These are phyloP conservation scores for Boletales sp. DNA, from an alignment of 768 basidiomycete genomes.

Conservation along the genomic window DNA sequence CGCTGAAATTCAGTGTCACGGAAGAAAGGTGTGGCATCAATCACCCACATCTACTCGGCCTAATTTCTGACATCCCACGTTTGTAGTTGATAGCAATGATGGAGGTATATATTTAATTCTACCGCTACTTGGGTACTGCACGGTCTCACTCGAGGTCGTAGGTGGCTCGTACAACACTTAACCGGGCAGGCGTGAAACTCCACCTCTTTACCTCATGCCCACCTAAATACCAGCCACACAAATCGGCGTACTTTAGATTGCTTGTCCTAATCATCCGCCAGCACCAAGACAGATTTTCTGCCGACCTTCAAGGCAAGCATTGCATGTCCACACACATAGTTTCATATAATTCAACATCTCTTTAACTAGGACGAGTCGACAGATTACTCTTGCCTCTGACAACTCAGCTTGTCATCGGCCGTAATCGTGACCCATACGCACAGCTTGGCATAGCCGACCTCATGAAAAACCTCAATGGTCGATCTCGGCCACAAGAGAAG, in stretches of 20 bases:
- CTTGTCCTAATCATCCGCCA: constrained; percentile 38
- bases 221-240: constrained; percentile 36
- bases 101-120: constrained; percentile 41
- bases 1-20: constrained; percentile 20
- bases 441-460: constrained; percentile 34
- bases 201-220: constrained; percentile 48
- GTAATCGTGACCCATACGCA: constrained; percentile 28
- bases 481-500: constrained; percentile 13
- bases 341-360: constrained; percentile 3
- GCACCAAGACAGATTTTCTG: constrained; percentile 26
- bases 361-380: constrained; percentile 26
- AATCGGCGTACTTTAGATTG: constrained; percentile 48
- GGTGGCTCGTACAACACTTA: constrained; percentile 48
- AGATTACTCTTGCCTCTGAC: constrained; percentile 33
- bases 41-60: neutral
- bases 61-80: constrained; percentile 5
- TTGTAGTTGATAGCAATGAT: constrained; percentile 45
- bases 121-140: neutral
- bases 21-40: constrained; percentile 23
- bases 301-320: constrained; percentile 25
- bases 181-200: constrained; percentile 37
- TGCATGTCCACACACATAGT: neutral
- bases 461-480: constrained; percentile 15
- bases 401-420: constrained; percentile 28
- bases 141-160: constrained; percentile 17